Evolutionary conservation across 2,329 filamentous ascomycete genomes (phyloP), one percentile per base, ranked within the genome.

Genomic region (Penicillium digitatum): DNA sequence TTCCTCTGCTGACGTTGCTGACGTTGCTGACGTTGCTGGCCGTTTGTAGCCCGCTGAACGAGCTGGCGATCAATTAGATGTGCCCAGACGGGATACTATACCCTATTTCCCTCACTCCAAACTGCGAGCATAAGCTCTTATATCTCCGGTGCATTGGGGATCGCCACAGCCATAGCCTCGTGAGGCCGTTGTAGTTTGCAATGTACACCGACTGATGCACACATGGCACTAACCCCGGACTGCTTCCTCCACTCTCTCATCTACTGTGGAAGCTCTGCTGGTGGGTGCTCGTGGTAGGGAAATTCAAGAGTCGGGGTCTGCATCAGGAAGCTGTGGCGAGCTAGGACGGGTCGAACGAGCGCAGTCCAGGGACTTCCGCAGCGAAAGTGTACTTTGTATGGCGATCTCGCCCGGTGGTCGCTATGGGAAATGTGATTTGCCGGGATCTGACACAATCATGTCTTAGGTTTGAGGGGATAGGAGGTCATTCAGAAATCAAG

Each of bases 171-270:
- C 45, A 51, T 45, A 27, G 35, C 39, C 48, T 29, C 52, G 55
- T 48, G 46, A 46, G 53, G 31, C 34, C 26, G 26, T 48, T 32
- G 31, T 31, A 20, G 6, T 37, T 34, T n/a, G 34, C 29, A 14
- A 24, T 24, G 27, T 62, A 64, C 62, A 65, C 61, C 60, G 58
- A 58, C 58, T 57, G 38, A 53, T 58, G 58, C 55, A 44, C 62
- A 62, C 59, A 64, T 63, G 59, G 61, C 59, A 52, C 55, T 53
- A 54, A 54, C 42, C 42, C 42, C 52, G 14, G 37, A 40, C 18
- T 34, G 26, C 26, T 32, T 38, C 3, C 27, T 47, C 20, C 40
- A 43, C 11, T 48, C 44, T 52, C 48, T 45, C 42, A 43, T 48
- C 42, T 50, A 20, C 44, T 52, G 11, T 16, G 24, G 40, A 14